Percentiles rank a stretch among this genome's conserved stretches.
These are phyloP conservation scores for Ceriops decandra DNA, from an alignment of 345 rosid genomes.

Conservation along the genomic window DNA sequence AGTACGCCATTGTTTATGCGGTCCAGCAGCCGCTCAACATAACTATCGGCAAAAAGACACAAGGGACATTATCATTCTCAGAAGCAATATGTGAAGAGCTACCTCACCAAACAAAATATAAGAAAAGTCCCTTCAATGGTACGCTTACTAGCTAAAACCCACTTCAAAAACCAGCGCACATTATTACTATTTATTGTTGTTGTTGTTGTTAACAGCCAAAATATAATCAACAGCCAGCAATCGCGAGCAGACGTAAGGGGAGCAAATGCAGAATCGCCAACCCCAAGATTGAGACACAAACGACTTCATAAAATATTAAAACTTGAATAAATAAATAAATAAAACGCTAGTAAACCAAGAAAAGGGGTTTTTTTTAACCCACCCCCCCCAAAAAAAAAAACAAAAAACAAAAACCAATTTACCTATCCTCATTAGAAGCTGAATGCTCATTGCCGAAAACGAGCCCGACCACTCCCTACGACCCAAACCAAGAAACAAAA, in stretches of 20 bases:
- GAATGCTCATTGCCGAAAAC: conserved; percentile 87
- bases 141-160: no score
- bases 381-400: background rate
- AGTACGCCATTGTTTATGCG: conserved; percentile 81
- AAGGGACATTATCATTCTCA: background rate
- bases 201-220: no score
- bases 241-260: no score
- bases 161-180: no score
- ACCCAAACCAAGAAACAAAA: background rate
- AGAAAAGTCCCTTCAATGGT: background rate
- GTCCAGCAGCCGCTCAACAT: conserved; percentile 85
- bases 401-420: conserved; percentile 2
- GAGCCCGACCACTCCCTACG: conserved; percentile 88
- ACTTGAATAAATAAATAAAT: no score
- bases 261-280: no score
- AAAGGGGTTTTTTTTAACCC: background rate
- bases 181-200: no score
- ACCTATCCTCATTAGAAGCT: conserved; percentile 77
- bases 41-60: conserved; percentile 36
- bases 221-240: no score
- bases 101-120: background rate
- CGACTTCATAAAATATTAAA: no score
- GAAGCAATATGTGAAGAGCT: background rate
- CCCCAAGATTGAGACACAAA: no score
- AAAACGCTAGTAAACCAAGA: background rate